Base-by-base conservation (phyloP, 129 eudicot species). In the Sambucus nigra region DNA sequence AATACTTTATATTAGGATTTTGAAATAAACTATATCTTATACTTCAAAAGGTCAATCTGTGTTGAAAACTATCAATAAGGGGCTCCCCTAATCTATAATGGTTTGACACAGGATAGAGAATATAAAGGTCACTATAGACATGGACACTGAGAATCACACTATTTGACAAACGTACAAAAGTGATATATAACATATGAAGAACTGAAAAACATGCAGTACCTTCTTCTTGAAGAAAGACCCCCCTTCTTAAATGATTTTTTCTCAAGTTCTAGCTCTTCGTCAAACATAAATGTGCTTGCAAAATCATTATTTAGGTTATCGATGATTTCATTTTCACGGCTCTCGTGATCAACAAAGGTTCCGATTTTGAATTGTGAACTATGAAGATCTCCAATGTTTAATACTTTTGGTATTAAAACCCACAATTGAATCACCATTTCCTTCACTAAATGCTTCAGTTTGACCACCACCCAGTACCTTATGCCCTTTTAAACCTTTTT, bases 261-360 rank as follows among this genome's bases (percentile, higher is more conserved):
- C 66, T 78, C 88, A 67, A 68, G 67, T 63, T 89, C 97, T 25
- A 89, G 81, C 75, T 89, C 97, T 72, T 89, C 97, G 59, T 89
- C 97, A 68, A 89, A 80, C 93, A 80, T 73, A 65, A 89, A 89
- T 45, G 97, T 84, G 74, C 65, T 73, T 52, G 77, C 67, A 76
- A 81, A 84, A 59, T 89, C 97, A 73, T 76, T 55, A 63, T 69
- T 68, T 5, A 55, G 48, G 52, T 74, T 79, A 61, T 41, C 69
- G 29, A 16, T 46, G 52, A 51, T 51, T 42, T 56, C 59, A 35
- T 7, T 48, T 41, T 60, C 58, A 40, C 8, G 53, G 21, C 46
- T 60, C 33, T 54, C 61, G 46, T 33, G 40, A 35, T 24, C 38
- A 60, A 29, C 8, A 19, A 50, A 50, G 22, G 61, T 59, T 47